Base-by-base conservation (phyloP, 768 basidiomycete species). In the Suillus alpinus region DNA sequence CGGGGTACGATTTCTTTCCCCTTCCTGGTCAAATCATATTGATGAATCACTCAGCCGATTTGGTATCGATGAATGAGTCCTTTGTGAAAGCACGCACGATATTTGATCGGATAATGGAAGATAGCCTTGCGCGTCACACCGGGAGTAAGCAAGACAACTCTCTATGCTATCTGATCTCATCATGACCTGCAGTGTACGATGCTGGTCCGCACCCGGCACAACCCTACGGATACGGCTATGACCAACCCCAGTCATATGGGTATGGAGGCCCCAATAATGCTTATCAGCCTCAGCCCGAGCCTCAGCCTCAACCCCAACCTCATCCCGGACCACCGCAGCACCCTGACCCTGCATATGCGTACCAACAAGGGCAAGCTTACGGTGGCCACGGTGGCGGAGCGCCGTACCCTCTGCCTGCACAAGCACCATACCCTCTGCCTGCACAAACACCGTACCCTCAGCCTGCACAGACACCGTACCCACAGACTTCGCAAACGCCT, bases 61-160 rank as follows among this genome's bases (percentile, higher is more conserved):
- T 98, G 36, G 89, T 95, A 6, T 87, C 89, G 2, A 95, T 98
- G 91, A 95, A 95, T 72, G 93, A 95, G 74, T 94, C 87, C 18
- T 97, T 98, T 68, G 83, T 95, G 32, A 86, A 89, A 46, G 95
- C 95, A 5, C 82, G 92, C 51, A 85, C 87, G 16, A 92, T 95
- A 58, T 98, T 95, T 67, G 95, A 97, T 69, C 78, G 88, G 36
- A 92, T 97, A 89, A 93, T 95, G 86, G 92, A 94, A 69, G 93
- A 94, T 63, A 91, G 89, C 67, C 76, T 94, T 34, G 87, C 91
- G 5, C 79, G 88, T 60, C 88, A 92, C 67, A 80, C 84, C 12
- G 87, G 83, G 52, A 78, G 88, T 88, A 69, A 55, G 79, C 72
- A 6, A 57, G 34, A 20, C 0, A 32, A 14, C 4, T 44, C 34